Base-by-base conservation (phyloP, 108 stramenopile species). In the Seminavis robusta region DNA sequence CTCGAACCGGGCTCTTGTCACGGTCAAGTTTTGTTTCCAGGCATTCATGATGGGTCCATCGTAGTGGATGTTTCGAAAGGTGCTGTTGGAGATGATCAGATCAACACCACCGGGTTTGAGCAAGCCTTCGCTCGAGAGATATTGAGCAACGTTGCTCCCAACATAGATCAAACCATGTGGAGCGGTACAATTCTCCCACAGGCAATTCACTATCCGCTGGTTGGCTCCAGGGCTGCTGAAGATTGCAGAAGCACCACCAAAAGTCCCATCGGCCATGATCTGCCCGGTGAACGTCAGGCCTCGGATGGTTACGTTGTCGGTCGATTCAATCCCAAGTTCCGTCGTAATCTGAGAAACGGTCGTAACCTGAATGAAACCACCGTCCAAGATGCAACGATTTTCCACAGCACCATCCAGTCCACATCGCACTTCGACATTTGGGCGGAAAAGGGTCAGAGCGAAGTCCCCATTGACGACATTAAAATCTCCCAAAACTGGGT, bases 321-420 rank as follows among this genome's bases (percentile, higher is more conserved):
- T 47, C 2, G 10, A 16, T 13, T 31, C 33, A 7, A 21, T 31
- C 19, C 6, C 31, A n/a, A n/a, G n/a, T n/a, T n/a, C n/a, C n/a
- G n/a, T n/a, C n/a, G n/a, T n/a, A n/a, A n/a, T n/a, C 1, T 25
- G 29, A 11, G 31, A 33, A 8, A 36, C n/a, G 16, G 16, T 29
- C 13, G 43, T 9, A 1, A 47, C 44, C 16, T 59, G 58, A 1
- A 46, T 20, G 25, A 59, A 59, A 19, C 58, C 58, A n/a, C 46
- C 58, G 34, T 59, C 46, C 9, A 59, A 13, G 15, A 59, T 46
- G 36, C 58, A 59, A 23, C 23, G 24, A 38, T 59, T 59, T 13
- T 59, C 57, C 1, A 24, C 26, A 7, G 38, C 31, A 37, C 58
- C 58, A 37, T n/a, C n/a, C n/a, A n/a, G n/a, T n/a, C n/a, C n/a